Base-by-base conservation (phyloP, 768 basidiomycete species). In the Mycena rosella region DNA sequence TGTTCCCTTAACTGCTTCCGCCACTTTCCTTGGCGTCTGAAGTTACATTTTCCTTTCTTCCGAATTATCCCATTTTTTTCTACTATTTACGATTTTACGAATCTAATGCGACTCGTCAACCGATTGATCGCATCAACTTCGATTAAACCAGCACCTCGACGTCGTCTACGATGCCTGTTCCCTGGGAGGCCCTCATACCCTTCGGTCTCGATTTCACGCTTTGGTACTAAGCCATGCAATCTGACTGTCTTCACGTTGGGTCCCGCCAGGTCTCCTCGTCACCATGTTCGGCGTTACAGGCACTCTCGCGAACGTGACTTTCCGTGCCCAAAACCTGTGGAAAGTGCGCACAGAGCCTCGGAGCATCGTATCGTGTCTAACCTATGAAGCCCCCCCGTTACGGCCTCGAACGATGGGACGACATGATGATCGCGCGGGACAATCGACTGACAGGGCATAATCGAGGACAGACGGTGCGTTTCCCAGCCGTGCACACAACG, bases 141-240 rank as follows among this genome's bases (percentile, higher is more conserved):
- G 49, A 51, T 52, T 58, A 65, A 59, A 57, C 22, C n/a, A 1
- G 49, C 38, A 20, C 5, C 32, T 42, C 26, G 13, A 57, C 24
- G 42, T 34, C 38, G 29, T 10, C 34, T 60, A 85, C 71, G 73
- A 97, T 97, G 96, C 96, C 96, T 62, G 91, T 98, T 73, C 96
- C 96, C 72, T 98, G 94, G 92, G 96, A 99, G 84, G 96, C 96
- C 57, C 87, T 98, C 73, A 94, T 99, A 84, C 96, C 96, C 52
- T 96, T 96, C 76, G 96, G 96, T 96, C 45, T 76, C 65, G 68
- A 55, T 56, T 55, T 52, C 49, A 47, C 61, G 71, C 64, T 40
- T 54, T 62, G 29, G 32, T 24, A 55, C 22, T 36, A 30, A 38
- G 40, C 29, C 22, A 61, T 48, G 15, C 3, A 5, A 54, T 61